Evolutionary conservation across 2,329 filamentous ascomycete species (phyloP).

Genomic region (Aspergillus brasiliensis): DNA sequence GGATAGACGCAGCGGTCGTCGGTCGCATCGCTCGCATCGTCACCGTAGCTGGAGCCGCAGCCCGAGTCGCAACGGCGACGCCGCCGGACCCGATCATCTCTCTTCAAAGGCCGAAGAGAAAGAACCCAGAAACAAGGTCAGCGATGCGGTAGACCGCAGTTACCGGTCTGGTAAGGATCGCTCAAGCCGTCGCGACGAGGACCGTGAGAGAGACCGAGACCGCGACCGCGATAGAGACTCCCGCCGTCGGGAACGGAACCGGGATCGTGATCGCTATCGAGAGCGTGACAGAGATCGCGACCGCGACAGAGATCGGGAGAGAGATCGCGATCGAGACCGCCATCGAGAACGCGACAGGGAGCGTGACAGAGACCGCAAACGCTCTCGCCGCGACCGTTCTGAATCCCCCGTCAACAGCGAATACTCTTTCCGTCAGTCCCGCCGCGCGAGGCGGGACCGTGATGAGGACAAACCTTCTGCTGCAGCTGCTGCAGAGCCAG

Average conservation of each 20-base stretch:
- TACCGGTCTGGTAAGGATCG: conserved; percentile 35
- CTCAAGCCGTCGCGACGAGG: conserved; percentile 32
- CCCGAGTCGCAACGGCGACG: conserved; percentile 34
- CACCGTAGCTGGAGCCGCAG: conserved; percentile 45
- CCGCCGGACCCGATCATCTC: conserved; percentile 43
- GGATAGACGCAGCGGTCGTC: conserved; percentile 47
- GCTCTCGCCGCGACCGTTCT: conserved; percentile 45
- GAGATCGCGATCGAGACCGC: conserved; percentile 30
- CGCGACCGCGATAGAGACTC: conserved; percentile 15
- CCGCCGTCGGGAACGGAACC: conserved; percentile 31
- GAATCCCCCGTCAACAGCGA: conserved; percentile 36
- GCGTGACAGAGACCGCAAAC: conserved; percentile 46
- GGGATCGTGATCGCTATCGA: conserved; percentile 47
- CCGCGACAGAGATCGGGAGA: conserved; percentile 39
- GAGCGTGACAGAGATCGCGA: conserved; percentile 31
- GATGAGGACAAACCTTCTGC: conserved; percentile 26
- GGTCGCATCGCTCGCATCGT: conserved; percentile 55
- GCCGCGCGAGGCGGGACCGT: conserved; percentile 40
- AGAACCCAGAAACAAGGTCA: conserved; percentile 21
- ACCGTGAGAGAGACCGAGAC: conserved; percentile 34
- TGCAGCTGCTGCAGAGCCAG: conserved; percentile 26
- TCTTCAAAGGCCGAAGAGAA: conserved; percentile 26
- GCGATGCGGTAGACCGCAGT: conserved; percentile 27
- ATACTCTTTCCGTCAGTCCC: conserved; percentile 36
- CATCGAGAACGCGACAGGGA: conserved; percentile 41